Percentiles rank a stretch among this genome's conserved stretches.
Evolutionary conservation across 2,329 filamentous ascomycete genomes (phyloP).

Genomic region (Monilinia laxa): DNA sequence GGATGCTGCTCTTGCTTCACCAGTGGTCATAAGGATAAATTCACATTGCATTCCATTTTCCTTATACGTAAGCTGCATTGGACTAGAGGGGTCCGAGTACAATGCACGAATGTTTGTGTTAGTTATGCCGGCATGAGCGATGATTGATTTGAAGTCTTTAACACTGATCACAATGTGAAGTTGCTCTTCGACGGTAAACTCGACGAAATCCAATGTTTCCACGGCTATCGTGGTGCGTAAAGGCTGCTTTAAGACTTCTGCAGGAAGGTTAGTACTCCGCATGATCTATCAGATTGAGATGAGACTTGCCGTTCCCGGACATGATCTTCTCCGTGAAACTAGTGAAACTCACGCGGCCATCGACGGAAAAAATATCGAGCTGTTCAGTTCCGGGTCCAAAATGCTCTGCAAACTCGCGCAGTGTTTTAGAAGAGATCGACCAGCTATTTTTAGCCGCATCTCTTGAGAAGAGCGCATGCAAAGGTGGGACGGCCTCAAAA

Average conservation of each 20-base stretch:
- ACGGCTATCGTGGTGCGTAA: constrained; percentile 77
- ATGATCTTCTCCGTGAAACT: constrained; percentile 79
- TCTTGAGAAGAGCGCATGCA: constrained; percentile 73
- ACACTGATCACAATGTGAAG: constrained; percentile 79
- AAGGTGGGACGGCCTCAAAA: constrained; percentile 71
- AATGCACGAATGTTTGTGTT: constrained; percentile 64
- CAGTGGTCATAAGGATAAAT: constrained; percentile 80
- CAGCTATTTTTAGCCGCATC: constrained; percentile 66
- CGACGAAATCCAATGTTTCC: constrained; percentile 73
- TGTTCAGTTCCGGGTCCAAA: constrained; percentile 80
- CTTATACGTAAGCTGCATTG: constrained; percentile 70
- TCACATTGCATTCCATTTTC: constrained; percentile 69
- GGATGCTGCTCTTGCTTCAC: constrained; percentile 50
- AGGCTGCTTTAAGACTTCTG: constrained; percentile 75
- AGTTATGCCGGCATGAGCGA: constrained; percentile 70
- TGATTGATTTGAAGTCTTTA: constrained; percentile 78
- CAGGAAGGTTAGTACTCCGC: constrained; percentile 17
- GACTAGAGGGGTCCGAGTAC: constrained; percentile 70
- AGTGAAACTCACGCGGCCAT: constrained; percentile 69
- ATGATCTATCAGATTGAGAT: constrained; percentile 22
- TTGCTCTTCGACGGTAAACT: constrained; percentile 70
- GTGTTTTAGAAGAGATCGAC: constrained; percentile 67
- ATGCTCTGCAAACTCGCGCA: constrained; percentile 76
- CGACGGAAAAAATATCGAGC: constrained; percentile 72
- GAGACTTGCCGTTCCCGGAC: constrained; percentile 57